Conservation (phyloP, 2,329 filamentous ascomycete species). For the Xylaria hypoxylon region DNA sequence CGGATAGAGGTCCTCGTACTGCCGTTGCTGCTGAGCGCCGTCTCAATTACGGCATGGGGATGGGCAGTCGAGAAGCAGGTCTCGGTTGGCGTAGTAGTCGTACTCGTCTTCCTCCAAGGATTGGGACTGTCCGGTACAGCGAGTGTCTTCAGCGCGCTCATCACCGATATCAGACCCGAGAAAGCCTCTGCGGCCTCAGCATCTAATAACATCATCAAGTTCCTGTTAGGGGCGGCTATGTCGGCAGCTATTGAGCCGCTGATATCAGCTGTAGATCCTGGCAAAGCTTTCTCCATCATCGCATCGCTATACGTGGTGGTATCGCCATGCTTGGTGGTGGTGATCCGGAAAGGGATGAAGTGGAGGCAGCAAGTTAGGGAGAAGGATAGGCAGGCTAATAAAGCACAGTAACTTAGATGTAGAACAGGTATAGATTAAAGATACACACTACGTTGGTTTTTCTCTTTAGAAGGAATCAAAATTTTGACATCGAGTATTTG, state of each 20-base stretch:
- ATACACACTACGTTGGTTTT: not conserved
- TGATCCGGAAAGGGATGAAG: slow-evolving; percentile 59
- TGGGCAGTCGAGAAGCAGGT: slow-evolving; percentile 65
- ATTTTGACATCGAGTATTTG: not conserved
- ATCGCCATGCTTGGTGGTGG: slow-evolving; percentile 61
- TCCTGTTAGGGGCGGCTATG: slow-evolving; percentile 67
- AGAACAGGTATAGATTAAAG: slow-evolving; percentile 8
- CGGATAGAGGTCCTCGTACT: slow-evolving; percentile 41
- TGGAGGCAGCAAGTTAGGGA: slow-evolving; percentile 58
- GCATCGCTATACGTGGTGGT: slow-evolving; percentile 61
- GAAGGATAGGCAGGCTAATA: slow-evolving; percentile 20
- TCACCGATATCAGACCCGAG: slow-evolving; percentile 71
- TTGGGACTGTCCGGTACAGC: slow-evolving; percentile 69
- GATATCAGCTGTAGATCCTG: slow-evolving; percentile 65
- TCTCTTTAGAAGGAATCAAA: not conserved
- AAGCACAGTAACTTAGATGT: slow-evolving; percentile 7
- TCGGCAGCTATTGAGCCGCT: slow-evolving; percentile 70
- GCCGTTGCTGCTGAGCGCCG: slow-evolving; percentile 64
- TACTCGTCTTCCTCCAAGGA: slow-evolving; percentile 67
- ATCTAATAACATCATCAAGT: slow-evolving; percentile 71
- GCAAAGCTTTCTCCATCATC: slow-evolving; percentile 71
- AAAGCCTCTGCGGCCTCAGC: slow-evolving; percentile 70
- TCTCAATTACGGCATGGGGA: slow-evolving; percentile 66
- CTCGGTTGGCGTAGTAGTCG: slow-evolving; percentile 64
- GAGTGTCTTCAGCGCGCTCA: slow-evolving; percentile 68